Evolutionary conservation across 371 early-diverging fungal genomes (phyloP).

Genomic region (Actinomucor elegans): DNA sequence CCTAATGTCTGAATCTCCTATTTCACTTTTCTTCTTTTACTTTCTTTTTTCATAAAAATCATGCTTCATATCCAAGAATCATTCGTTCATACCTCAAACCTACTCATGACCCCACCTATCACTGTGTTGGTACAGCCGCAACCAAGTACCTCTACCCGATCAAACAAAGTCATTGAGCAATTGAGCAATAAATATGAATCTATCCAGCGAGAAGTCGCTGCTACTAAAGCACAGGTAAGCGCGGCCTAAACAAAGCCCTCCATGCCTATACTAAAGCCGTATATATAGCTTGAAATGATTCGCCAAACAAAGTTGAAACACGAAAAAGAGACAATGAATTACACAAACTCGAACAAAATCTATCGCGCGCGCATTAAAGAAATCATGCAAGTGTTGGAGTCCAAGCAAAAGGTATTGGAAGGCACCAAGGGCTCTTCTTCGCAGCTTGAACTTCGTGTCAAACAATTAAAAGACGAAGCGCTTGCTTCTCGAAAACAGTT

Average conservation of each 20-base stretch:
- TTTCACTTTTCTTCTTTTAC: slow-evolving; percentile 1
- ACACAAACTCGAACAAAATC: slow-evolving; percentile 33
- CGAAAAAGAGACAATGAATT: slow-evolving; percentile 27
- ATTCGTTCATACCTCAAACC: slow-evolving; percentile 15
- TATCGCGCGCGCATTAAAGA: slow-evolving; percentile 33
- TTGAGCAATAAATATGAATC: slow-evolving; percentile 25
- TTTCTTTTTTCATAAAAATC: not conserved
- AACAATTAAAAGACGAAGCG: slow-evolving; percentile 46
- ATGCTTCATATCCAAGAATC: slow-evolving; percentile 37
- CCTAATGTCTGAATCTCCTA: not conserved
- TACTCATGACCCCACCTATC: slow-evolving; percentile 20
- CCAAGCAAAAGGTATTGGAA: slow-evolving; percentile 42
- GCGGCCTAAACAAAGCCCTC: too few species aligned
- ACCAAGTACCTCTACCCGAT: slow-evolving; percentile 30
- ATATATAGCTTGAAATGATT: slow-evolving; percentile 27
- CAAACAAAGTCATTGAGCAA: slow-evolving; percentile 43
- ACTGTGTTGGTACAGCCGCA: slow-evolving; percentile 34
- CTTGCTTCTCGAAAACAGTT: slow-evolving; percentile 40
- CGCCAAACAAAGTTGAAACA: slow-evolving; percentile 30
- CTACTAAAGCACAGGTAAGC: slow-evolving; percentile 35
- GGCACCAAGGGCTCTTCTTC: slow-evolving; percentile 36
- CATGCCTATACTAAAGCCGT: not conserved
- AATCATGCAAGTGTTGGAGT: slow-evolving; percentile 41
- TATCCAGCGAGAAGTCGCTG: slow-evolving; percentile 30
- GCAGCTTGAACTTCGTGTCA: slow-evolving; percentile 40